Base-by-base conservation (phyloP, 148 eudicot species). In the Vaccinium vitisidaea region DNA sequence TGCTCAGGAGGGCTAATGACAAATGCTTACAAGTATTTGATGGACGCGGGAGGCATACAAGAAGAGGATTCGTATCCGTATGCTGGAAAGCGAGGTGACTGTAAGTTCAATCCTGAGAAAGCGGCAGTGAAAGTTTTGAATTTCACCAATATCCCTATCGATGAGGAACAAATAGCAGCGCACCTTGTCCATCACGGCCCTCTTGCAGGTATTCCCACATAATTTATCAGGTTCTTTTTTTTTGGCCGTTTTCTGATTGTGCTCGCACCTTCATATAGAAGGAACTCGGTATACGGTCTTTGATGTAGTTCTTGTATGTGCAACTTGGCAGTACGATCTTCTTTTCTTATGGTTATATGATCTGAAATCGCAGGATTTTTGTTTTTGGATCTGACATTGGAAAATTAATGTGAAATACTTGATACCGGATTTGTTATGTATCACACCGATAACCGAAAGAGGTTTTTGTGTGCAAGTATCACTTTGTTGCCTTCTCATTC, bases 1-100 rank as follows among this genome's bases (percentile, higher is more conserved):
- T 96, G 99, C 80, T 81, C 39, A 0, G 99, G 99, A 1, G 99
- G 98, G 15, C 93, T 96, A 4, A 96, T 96, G 99, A 96, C 94
- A 4, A 96, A 90, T 87, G 99, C 99, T 1, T 96, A 92, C 84
- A 89, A 87, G 80, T 96, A 96, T 81, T 73, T 94, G 84, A 89
- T 96, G 21, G 87, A 93, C 30, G 94, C 94, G 0, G 99, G 99
- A 79, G 99, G 99, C 75, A 86, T 96, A 21, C 88, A 92, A 82
- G 94, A 90, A 12, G 98, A 94, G 80, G 78, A 82, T 1, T 52
- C 93, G 0, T 96, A 96, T 85, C 98, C 99, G 32, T 96, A 94
- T 79, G 90, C 93, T 0, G 99, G 96, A 1, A 87, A 88, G 83
- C 90, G 88, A 43, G 99, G 98, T 2, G 87, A 90, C 65, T 94